Base-by-base conservation (phyloP, 345 rosid species). In the Combretum micranthum region DNA sequence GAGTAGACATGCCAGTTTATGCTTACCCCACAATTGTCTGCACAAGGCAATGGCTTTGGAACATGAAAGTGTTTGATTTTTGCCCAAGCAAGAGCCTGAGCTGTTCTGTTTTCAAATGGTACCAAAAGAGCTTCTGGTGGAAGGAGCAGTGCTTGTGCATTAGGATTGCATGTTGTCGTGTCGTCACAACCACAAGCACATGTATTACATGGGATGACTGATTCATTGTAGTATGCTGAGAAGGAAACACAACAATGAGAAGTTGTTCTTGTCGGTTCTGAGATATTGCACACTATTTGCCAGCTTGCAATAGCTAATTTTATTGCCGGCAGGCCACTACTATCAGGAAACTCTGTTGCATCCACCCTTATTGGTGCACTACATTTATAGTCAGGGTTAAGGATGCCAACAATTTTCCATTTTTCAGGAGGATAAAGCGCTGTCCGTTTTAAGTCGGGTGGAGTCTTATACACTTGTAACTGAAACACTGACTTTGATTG, bases 1-100 rank as follows among this genome's bases (percentile, higher is more conserved):
- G 95, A 64, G 61, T 73, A 78, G 4, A 94, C 12, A 59, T 90
- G 96, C 96, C 99, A 94, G 59, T 90, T 90, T 50, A 94, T 74
- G 55, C 90, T 94, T 15, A 90, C 97, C 11, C 90, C 92, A 39
- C 97, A 94, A 25, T 94, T 90, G 63, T 90, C 95, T 0, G 90
- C 84, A 55, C 99, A 94, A 3, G 97, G 99, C 44, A 83, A 59
- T 17, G 80, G 82, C 47, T 66, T 74, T 0, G 92, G 92, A 20
- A 90, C 32, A 15, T 52, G 64, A 51, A 69, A 60, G 47, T 82
- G 78, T 64, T 84, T 84, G 15, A 83, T 61, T 42, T 59, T 68
- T 4, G 96, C 97, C 91, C 94, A 89, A 10, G 97, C 99, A 32
- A 60, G 15, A 15, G 92, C 87, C 65, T 87, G 82, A 13, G 32